These are phyloP conservation scores for Vitis hybrid DNA, from an alignment of 177 flowering plant genomes.

Conservation along the genomic window DNA sequence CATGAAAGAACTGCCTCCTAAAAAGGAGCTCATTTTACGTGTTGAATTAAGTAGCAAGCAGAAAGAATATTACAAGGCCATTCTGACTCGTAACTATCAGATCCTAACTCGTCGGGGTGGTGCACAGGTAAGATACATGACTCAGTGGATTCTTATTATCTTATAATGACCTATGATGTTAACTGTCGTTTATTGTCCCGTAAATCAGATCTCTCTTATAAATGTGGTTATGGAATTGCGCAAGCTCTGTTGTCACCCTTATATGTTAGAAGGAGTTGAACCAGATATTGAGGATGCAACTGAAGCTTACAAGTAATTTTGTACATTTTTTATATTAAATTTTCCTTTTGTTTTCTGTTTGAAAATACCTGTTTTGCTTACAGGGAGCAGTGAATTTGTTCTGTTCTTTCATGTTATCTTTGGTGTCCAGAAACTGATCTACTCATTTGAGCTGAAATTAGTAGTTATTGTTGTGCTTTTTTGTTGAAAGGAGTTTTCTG, in stretches of 20 bases:
- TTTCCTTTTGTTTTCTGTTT: not conserved
- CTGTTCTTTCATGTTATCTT: not conserved
- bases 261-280: conserved; percentile 94
- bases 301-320: conserved; percentile 68
- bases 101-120: conserved; percentile 83
- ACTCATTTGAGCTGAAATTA: too few species aligned
- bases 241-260: conserved; percentile 96
- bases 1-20: conserved; percentile 94
- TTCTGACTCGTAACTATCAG: conserved; percentile 93
- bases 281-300: conserved; percentile 60
- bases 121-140: conserved; percentile 56
- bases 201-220: conserved; percentile 78
- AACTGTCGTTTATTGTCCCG: conserved; percentile 8
- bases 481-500: not conserved
- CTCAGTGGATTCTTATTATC: not conserved
- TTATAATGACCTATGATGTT: not conserved
- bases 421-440: too few species aligned
- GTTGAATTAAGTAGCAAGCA: conserved; percentile 92
- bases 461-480: not conserved
- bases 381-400: conserved; percentile 2
- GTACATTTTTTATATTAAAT: not conserved
- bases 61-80: conserved; percentile 95
- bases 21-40: conserved; percentile 93
- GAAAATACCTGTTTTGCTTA: not conserved
- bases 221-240: conserved; percentile 99